Evolutionary conservation across 257 asterid genomes (phyloP), one percentile per base, ranked within the genome.

Genomic region (Rhazya stricta): DNA sequence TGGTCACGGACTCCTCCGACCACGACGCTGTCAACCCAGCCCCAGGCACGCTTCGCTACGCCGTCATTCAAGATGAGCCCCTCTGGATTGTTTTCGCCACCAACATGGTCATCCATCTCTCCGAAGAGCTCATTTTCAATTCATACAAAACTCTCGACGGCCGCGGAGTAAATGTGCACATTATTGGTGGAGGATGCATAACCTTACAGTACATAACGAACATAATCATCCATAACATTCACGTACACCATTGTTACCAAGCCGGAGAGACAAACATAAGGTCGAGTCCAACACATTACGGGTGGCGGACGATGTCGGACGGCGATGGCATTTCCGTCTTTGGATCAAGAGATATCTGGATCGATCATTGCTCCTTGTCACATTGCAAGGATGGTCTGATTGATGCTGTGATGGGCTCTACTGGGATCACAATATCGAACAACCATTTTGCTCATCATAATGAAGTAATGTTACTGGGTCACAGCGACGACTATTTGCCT

Each of bases 311-410:
- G 0, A 72, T 72, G 34, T 85, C 96, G 0, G 96, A 90, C 69
- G 96, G 96, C 0, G 96, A 89, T 11, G 96, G 96, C 39, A 90
- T 90, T 29, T 89, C 94, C 12, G 81, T 90, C 0, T 90, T 89
- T 8, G 91, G 96, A 7, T 58, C 90, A 0, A 74, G 84, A 23
- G 94, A 89, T 30, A 81, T 90, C 2, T 90, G 96, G 96, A 87
- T 90, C 2, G 96, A 90, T 68, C 96, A 90, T 61, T 90, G 96
- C 65, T 69, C 91, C 3, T 71, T 90, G 74, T 89, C 94, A 1
- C 78, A 89, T 67, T 90, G 96, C 45, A 90, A 87, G 72, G 96
- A 90, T 6, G 96, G 96, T 0, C 54, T 90, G 74, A 89, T 90
- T 13, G 96, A 90, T 34, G 92, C 79, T 0, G 85, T 90, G 19